phyloP scores from a whole-genome alignment of 345 rosid species.

The Carallia pectinifolia region DNA sequence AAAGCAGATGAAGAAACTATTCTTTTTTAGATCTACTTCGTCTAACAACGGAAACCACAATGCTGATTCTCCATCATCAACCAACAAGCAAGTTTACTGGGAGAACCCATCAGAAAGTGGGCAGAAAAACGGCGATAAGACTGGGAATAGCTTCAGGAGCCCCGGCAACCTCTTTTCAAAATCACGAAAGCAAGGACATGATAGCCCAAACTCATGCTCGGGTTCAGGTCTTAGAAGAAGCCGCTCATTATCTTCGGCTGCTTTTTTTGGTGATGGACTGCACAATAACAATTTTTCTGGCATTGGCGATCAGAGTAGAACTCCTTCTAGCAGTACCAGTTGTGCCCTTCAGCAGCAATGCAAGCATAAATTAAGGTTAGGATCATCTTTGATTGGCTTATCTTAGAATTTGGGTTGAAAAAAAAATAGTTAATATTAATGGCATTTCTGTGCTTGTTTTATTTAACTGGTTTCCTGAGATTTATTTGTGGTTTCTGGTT shows the following conservation, averaged over 20 bases:
- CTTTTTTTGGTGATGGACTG: constrained; percentile 44
- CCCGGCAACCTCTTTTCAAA: constrained; percentile 42
- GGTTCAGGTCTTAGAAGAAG: constrained; percentile 68
- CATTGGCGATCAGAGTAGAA: constrained; percentile 37
- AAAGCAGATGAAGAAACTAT: constrained; percentile 75
- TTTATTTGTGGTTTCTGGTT: constrained; percentile 19
- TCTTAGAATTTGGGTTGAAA: background rate
- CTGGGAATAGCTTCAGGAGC: constrained; percentile 33
- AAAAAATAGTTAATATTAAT: background rate
- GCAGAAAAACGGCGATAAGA: constrained; percentile 31
- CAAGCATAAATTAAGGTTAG: constrained; percentile 54
- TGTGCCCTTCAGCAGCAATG: constrained; percentile 28
- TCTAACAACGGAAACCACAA: constrained; percentile 41
- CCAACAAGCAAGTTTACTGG: constrained; percentile 46
- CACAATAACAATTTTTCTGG: constrained; percentile 36
- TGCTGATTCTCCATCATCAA: constrained; percentile 33
- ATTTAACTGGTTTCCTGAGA: background rate
- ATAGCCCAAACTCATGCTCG: constrained; percentile 35
- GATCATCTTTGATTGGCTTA: constrained; percentile 13
- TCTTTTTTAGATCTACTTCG: constrained; percentile 67
- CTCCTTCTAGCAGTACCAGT: constrained; percentile 36
- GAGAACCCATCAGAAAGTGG: constrained; percentile 38
- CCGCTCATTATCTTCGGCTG: constrained; percentile 73
- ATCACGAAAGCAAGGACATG: constrained; percentile 48
- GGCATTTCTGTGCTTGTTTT: constrained; percentile 1